phyloP scores from a whole-genome alignment of 1,139 yeast species.

The Hemisphaericaspora subhashii region DNA sequence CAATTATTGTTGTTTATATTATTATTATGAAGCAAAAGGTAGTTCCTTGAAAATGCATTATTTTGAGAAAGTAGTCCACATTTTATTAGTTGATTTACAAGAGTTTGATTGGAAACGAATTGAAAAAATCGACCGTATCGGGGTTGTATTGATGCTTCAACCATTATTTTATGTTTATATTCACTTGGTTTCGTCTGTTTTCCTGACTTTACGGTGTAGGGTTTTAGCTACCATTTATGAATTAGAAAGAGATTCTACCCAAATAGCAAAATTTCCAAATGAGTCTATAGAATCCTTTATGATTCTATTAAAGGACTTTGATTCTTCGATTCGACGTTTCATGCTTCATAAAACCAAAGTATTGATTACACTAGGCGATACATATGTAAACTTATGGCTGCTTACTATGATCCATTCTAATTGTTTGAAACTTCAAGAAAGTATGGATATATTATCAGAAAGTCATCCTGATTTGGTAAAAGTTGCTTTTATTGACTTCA shows the following conservation, averaged over 20 bases:
- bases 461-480: slow-evolving; percentile 3
- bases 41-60: slow-evolving; percentile 23
- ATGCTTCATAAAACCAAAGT: slow-evolving; percentile 1
- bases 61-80: slow-evolving; percentile 21
- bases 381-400: slow-evolving; percentile 9
- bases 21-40: slow-evolving; percentile 25
- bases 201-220: slow-evolving; percentile 8
- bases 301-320: background rate
- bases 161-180: slow-evolving; percentile 15
- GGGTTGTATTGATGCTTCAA: slow-evolving; percentile 13
- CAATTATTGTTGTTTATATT: slow-evolving; percentile 24
- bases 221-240: slow-evolving; percentile 7
- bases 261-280: background rate
- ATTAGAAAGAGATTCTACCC: background rate
- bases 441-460: background rate
- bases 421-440: slow-evolving; percentile 3
- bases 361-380: slow-evolving; percentile 2
- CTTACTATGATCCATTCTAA: slow-evolving; percentile 8
- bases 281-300: background rate
- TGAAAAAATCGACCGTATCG: slow-evolving; percentile 9
- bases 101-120: slow-evolving; percentile 12
- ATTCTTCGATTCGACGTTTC: slow-evolving; percentile 1
- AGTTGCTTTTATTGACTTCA: slow-evolving; percentile 2
- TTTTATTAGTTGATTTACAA: slow-evolving; percentile 21
- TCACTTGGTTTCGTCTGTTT: slow-evolving; percentile 11